Evolutionary conservation across 2,329 filamentous ascomycete genomes (phyloP).

Genomic region (Ophiostoma sp.): DNA sequence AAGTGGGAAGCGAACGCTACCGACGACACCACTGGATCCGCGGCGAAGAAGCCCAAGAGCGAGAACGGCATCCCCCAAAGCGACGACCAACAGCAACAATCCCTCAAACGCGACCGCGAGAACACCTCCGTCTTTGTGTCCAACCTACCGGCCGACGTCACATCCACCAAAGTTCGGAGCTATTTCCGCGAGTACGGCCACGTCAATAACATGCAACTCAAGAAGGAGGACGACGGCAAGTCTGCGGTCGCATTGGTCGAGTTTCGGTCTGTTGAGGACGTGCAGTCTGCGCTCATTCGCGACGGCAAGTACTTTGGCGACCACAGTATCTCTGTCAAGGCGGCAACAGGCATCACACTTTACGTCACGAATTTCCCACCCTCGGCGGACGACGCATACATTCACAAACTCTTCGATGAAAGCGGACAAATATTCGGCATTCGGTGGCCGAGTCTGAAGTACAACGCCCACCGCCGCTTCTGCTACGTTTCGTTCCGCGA

Average conservation of each 20-base stretch:
- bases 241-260: slow-evolving; percentile 77
- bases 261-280: slow-evolving; percentile 78
- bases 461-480: slow-evolving; percentile 84
- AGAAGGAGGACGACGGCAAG: slow-evolving; percentile 60
- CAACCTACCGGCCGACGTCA: slow-evolving; percentile 69
- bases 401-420: slow-evolving; percentile 67
- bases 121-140: slow-evolving; percentile 82
- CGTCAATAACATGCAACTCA: slow-evolving; percentile 73
- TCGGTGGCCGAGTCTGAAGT: slow-evolving; percentile 88
- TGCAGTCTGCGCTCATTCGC: slow-evolving; percentile 74
- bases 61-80: slow-evolving; percentile 38
- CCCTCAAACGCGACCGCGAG: slow-evolving; percentile 79
- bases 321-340: slow-evolving; percentile 69
- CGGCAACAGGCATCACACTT: slow-evolving; percentile 76
- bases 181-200: slow-evolving; percentile 91
- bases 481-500: slow-evolving; percentile 91
- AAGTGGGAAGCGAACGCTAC: slow-evolving; percentile 64
- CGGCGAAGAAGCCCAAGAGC: slow-evolving; percentile 67
- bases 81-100: slow-evolving; percentile 31
- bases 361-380: slow-evolving; percentile 91
- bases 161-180: slow-evolving; percentile 73
- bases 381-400: slow-evolving; percentile 67
- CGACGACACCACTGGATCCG: slow-evolving; percentile 51
- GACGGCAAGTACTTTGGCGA: slow-evolving; percentile 78
- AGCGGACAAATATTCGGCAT: slow-evolving; percentile 83